Evolutionary conservation across 2,329 filamentous ascomycete species (phyloP), one percentile per base, ranked within the genome.

Genomic region (Ophiocordyceps sinensis): DNA sequence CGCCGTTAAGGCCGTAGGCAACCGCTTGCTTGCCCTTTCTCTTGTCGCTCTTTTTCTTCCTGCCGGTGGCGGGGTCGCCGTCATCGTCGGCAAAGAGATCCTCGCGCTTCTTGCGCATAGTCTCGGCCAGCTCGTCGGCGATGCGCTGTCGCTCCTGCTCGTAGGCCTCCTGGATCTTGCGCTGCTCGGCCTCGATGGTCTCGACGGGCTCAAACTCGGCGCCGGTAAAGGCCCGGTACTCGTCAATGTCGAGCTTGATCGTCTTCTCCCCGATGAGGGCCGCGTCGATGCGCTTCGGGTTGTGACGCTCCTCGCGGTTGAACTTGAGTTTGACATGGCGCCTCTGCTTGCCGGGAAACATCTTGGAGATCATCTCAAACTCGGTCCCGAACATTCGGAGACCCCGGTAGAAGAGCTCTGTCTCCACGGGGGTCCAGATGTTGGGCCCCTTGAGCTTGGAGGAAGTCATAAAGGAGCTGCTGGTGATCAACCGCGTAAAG

Each of bases 321-420:
- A 85, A 91, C 57, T 91, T 91, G 48, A 81, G 71, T 63, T 89
- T 89, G 61, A 91, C 72, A 56, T 84, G 77, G 28, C 79, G 73
- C 15, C 85, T 72, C 44, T 74, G 82, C 53, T 81, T 78, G 47
- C 74, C 72, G 1, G 77, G 74, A 53, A 93, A 88, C 71, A 87
- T 77, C 50, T 76, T 75, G 44, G 75, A 72, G 50, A 93, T 87
- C 61, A 85, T 84, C 56, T 80, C 73, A 54, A 91, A 93, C 55
- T 89, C 84, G 2, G 83, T 89, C 42, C 85, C 85, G 53, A 86
- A 88, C 70, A 81, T 82, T 43, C 69, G 64, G 2, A 93, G 67
- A 1, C 77, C 79, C 26, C 79, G 72, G 64, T 87, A 91, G 62
- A 91, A 91, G 36, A 75, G 67, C 42, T 83, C 79, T 4, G 82